These are phyloP conservation scores for Lipomyces chichibuensis DNA, from an alignment of 805 yeast genomes.

Conservation along the genomic window DNA sequence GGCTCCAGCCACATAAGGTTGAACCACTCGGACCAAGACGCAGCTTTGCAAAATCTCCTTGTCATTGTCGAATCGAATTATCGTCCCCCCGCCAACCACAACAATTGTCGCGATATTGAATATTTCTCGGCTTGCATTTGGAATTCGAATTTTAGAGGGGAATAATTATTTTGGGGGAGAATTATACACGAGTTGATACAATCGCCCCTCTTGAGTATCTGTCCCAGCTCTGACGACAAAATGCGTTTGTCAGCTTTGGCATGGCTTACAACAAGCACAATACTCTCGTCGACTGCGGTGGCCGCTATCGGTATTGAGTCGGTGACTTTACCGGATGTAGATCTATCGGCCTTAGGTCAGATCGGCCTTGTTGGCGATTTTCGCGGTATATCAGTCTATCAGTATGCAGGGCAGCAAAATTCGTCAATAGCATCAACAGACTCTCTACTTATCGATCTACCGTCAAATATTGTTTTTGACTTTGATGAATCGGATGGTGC, in stretches of 20 bases:
- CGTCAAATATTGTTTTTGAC: constrained; percentile 22
- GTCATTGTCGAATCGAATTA: neutral
- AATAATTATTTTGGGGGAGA: neutral
- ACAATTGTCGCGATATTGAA: neutral
- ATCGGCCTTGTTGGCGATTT: constrained; percentile 47
- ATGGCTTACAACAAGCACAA: neutral
- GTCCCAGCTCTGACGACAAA: neutral
- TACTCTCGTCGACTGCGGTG: neutral
- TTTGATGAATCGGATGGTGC: constrained; percentile 27
- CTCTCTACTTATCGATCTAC: constrained; percentile 24
- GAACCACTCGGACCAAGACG: neutral
- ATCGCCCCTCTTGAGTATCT: neutral
- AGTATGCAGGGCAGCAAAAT: constrained; percentile 38
- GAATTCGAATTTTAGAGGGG: neutral
- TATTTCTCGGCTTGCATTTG: neutral
- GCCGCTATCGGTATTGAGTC: constrained; percentile 3
- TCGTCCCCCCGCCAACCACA: neutral
- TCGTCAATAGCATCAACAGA: constrained; percentile 19
- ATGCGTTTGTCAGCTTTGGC: neutral
- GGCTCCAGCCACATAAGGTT: neutral
- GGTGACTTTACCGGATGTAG: constrained; percentile 14
- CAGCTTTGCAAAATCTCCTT: neutral
- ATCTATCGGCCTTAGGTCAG: constrained; percentile 37
- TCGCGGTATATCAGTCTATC: constrained; percentile 45
- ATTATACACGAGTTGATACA: neutral